Evolutionary conservation across 768 basidiomycete species (phyloP).

Genomic region (Kwoniella shandongensis): DNA sequence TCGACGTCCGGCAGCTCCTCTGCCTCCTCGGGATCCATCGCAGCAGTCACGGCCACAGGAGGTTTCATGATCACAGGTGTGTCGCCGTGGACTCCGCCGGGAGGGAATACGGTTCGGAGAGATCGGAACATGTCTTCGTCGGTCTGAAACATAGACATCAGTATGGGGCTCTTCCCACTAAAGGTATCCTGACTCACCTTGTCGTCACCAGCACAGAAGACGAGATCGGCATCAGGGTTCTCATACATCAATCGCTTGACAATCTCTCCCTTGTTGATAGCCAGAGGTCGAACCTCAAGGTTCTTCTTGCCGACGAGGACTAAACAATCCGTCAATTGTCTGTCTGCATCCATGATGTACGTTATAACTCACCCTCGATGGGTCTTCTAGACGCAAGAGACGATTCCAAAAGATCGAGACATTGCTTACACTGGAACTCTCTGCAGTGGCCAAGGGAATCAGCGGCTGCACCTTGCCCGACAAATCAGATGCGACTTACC

Average conservation of each 20-base stretch:
- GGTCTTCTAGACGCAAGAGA: slow-evolving; percentile 88
- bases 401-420: slow-evolving; percentile 92
- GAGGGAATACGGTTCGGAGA: slow-evolving; percentile 63
- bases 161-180: background rate
- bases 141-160: slow-evolving; percentile 59
- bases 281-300: slow-evolving; percentile 90
- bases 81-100: slow-evolving; percentile 46
- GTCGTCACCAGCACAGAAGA: slow-evolving; percentile 98
- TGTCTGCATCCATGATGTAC: background rate
- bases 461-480: slow-evolving; percentile 2
- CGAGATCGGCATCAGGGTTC: slow-evolving; percentile 89
- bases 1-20: slow-evolving; percentile 58
- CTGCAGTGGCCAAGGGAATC: slow-evolving; percentile 53
- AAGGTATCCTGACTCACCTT: slow-evolving; percentile 61
- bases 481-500: slow-evolving; percentile 59
- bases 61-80: slow-evolving; percentile 54
- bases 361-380: slow-evolving; percentile 69
- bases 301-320: slow-evolving; percentile 98
- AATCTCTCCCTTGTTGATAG: slow-evolving; percentile 98
- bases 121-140: slow-evolving; percentile 99
- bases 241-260: slow-evolving; percentile 90
- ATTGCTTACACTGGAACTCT: slow-evolving; percentile 92
- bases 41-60: slow-evolving; percentile 59
- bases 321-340: slow-evolving; percentile 36
- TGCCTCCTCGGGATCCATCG: slow-evolving; percentile 49